Conservation (phyloP, 2,329 filamentous ascomycete genomes). For the Colletotrichum eleusines region DNA sequence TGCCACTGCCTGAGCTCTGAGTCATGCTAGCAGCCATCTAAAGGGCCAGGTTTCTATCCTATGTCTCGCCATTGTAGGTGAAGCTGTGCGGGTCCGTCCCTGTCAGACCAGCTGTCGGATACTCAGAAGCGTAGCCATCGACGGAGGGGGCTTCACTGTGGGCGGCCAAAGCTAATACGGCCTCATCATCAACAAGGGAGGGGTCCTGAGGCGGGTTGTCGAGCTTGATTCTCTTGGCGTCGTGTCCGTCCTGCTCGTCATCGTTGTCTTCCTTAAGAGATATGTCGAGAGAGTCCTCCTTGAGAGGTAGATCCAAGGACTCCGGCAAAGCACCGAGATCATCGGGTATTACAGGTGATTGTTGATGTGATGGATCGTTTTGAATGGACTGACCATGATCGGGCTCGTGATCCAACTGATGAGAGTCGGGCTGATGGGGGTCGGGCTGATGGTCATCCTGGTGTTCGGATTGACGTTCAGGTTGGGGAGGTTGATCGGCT, state of each 20-base stretch:
- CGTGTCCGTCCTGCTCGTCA: constrained; percentile 42
- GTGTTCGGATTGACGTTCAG: constrained; percentile 2
- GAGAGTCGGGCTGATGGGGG: neutral
- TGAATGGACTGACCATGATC: constrained; percentile 3
- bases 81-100: constrained; percentile 49
- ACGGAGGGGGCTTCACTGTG: constrained; percentile 54
- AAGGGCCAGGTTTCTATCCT: constrained; percentile 33
- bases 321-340: constrained; percentile 24
- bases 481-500: constrained; percentile 37
- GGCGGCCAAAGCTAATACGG: constrained; percentile 61
- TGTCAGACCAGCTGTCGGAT: constrained; percentile 45
- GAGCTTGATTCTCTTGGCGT: constrained; percentile 39
- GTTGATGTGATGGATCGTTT: constrained; percentile 12
- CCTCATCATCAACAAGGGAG: constrained; percentile 61
- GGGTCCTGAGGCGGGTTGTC: constrained; percentile 54
- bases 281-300: constrained; percentile 42
- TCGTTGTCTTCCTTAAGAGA: constrained; percentile 48
- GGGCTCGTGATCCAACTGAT: constrained; percentile 9
- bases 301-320: constrained; percentile 32
- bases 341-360: constrained; percentile 17
- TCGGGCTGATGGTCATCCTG: neutral
- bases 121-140: constrained; percentile 59
- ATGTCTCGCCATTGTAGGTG: constrained; percentile 55
- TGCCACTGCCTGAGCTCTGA: neutral
- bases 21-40: neutral